Conservation (phyloP, 2,329 filamentous ascomycete genomes). For the Aspergillus novofumigatus region DNA sequence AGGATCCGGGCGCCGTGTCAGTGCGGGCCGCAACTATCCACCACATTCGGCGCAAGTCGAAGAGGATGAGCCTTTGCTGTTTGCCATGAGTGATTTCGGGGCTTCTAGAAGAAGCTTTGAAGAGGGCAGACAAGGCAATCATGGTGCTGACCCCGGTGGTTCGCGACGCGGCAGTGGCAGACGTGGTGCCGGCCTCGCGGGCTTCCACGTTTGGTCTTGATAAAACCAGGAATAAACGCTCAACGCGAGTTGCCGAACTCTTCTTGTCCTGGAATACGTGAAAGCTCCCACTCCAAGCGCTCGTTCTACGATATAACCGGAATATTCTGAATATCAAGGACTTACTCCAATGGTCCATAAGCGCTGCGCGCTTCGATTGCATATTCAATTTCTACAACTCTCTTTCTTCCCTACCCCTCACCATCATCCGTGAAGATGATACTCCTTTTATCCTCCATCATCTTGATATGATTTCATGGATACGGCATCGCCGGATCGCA, state of each 20-base stretch:
- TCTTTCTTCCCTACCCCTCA: neutral
- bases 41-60: constrained; percentile 29
- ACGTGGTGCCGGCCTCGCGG: constrained; percentile 29
- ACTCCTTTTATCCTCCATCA: constrained; percentile 6
- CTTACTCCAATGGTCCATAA: neutral
- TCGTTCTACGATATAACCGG: neutral
- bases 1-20: constrained; percentile 31
- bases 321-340: neutral
- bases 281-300: neutral
- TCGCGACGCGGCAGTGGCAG: constrained; percentile 35
- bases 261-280: neutral
- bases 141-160: constrained; percentile 26
- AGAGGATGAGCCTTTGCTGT: constrained; percentile 43
- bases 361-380: neutral
- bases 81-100: constrained; percentile 46
- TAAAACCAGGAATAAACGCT: neutral
- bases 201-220: constrained; percentile 33
- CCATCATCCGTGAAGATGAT: constrained; percentile 3
- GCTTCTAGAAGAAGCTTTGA: constrained; percentile 41
- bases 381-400: neutral
- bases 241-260: neutral
- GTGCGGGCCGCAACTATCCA: constrained; percentile 28
- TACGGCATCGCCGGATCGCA: neutral
- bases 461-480: neutral
- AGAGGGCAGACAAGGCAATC: constrained; percentile 33